Evolutionary conservation across 768 basidiomycete species (phyloP), one percentile per base, ranked within the genome.

Genomic region (Russula griseocarnosa): DNA sequence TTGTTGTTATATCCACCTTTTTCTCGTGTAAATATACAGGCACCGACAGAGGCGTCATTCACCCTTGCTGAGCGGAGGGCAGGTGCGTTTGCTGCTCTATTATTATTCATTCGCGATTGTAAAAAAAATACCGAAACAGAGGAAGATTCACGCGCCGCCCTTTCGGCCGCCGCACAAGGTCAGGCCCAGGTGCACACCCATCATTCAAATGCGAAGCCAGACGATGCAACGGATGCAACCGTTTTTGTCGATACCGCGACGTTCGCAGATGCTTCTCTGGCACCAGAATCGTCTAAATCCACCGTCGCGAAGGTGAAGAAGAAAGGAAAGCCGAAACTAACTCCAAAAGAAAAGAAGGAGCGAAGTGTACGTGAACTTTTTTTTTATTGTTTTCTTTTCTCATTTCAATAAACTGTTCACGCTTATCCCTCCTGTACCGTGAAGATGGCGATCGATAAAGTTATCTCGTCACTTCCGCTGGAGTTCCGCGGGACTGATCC

Each of bases 401-500:
- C 28, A 28, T 40, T 40, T 40, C 38, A 32, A 34, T 8, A 36
- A 42, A 22, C 22, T 16, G 36, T 47, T 56, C 34, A 26, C n/a
- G 44, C 46, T 42, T 22, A 51, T 52, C 40, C 26, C 44, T 38
- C 42, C 16, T 24, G 50, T 58, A 60, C 28, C n/a, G 58, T 28
- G 26, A 3, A 86, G 83, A 71, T 86, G 65, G 81, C 81, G 56
- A 76, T 88, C 36, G 92, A 94, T 66, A 84, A 83, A 62, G 81
- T 91, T 18, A 81, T 95, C 18, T 81, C 86, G 28, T 84, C 82
- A 59, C 78, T 96, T 42, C 94, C 94, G 0, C 79, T 98, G 14
- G 94, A 96, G 74, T 98, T 94, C 72, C 83, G 94, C 26, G 94
- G 94, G 10, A 88, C 79, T 67, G 92, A 96, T 74, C 87, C 90